A percentile compares a stretch with the other conserved stretches of the same genome.
Conservation (phyloP, 2,329 filamentous ascomycete genomes). For the Trichoderma citrinoviride region DNA sequence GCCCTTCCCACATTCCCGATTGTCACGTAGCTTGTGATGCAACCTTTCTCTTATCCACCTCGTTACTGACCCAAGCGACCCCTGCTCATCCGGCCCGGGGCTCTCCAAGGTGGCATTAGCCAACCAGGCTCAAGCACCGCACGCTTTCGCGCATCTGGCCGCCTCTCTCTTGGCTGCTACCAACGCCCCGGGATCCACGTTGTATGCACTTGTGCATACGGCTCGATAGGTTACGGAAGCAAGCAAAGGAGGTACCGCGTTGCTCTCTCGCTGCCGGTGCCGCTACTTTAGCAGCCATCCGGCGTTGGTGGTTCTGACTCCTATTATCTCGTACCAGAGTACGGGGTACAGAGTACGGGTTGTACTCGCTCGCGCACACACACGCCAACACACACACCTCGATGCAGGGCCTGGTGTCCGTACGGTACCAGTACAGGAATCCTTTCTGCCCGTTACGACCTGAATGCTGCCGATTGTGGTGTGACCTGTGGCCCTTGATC, state of each 20-base stretch:
- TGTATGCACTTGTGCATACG: constrained; percentile 6
- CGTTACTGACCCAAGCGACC: background rate
- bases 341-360: background rate
- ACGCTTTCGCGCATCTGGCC: background rate
- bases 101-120: constrained; percentile 10
- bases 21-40: constrained; percentile 22
- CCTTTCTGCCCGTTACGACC: background rate
- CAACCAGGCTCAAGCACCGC: background rate
- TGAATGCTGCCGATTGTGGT: constrained; percentile 11
- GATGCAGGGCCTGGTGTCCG: background rate
- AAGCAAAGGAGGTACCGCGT: background rate
- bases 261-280: background rate
- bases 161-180: constrained; percentile 17
- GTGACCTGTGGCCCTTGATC: constrained; percentile 13
- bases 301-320: background rate
- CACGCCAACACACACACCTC: background rate
- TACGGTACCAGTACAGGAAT: background rate
- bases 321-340: constrained; percentile 9
- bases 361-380: no score
- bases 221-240: background rate
- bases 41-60: constrained; percentile 19
- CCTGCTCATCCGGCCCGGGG: background rate
- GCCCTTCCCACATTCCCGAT: constrained; percentile 20
- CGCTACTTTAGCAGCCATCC: background rate
- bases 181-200: constrained; percentile 22